Conservation (phyloP, 345 rosid species). For the Durio zibethinus region DNA sequence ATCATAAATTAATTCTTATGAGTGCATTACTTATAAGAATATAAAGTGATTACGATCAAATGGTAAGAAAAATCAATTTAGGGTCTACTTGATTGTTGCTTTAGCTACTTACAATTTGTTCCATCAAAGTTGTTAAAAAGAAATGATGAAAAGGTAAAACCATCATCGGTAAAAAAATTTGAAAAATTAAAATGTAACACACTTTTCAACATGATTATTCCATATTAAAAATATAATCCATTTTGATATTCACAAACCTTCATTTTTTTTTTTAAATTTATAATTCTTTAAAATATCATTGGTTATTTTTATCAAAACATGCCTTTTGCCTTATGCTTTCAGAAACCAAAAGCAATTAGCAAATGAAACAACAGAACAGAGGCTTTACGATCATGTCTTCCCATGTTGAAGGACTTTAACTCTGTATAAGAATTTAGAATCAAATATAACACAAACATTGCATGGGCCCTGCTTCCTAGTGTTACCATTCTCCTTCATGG, state of each 20-base stretch:
- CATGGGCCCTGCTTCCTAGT: not conserved
- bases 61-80: not conserved
- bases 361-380: not conserved
- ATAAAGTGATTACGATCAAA: not conserved
- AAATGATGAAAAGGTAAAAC: not conserved
- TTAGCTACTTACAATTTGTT: not conserved
- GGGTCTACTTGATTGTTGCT: not conserved
- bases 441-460: not conserved
- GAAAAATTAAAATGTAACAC: not conserved
- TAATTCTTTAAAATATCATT: not conserved
- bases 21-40: not conserved
- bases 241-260: not conserved
- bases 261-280: not conserved
- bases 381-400: not conserved
- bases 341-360: not conserved
- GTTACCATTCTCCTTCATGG: not conserved
- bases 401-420: not conserved
- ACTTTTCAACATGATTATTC: not conserved
- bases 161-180: not conserved
- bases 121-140: not conserved
- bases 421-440: not conserved
- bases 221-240: not conserved
- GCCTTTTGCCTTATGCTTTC: not conserved
- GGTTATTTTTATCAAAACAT: not conserved
- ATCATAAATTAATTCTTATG: constrained; percentile 1